Conservation (phyloP, 2,329 filamentous ascomycete species). For the Kalmusia sp. region DNA sequence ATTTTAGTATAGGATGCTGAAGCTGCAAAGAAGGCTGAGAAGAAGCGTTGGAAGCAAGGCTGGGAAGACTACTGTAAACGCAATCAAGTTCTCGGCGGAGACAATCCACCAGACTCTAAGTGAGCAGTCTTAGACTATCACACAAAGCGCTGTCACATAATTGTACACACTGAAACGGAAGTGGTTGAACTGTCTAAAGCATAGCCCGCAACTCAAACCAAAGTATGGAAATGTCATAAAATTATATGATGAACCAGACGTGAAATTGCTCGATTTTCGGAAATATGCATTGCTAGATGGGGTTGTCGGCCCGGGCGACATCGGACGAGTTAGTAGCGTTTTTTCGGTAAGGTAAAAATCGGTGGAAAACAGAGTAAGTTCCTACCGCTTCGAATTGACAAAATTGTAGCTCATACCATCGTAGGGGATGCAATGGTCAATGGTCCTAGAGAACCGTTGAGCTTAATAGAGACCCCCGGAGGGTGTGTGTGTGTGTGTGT, state of each 20-base stretch:
- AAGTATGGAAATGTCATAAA: slow-evolving; percentile 16
- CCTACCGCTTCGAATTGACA: not conserved
- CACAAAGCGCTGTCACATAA: slow-evolving; percentile 19
- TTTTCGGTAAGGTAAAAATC: slow-evolving; percentile 7
- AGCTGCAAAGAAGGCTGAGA: slow-evolving; percentile 6
- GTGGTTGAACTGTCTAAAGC: slow-evolving; percentile 9
- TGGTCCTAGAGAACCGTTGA: too few relatives aligned
- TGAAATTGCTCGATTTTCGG: slow-evolving; percentile 13
- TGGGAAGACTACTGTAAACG: slow-evolving; percentile 12
- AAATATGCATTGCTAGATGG: slow-evolving; percentile 17
- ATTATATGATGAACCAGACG: slow-evolving; percentile 16
- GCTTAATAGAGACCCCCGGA: too few relatives aligned
- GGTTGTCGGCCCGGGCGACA: not conserved
- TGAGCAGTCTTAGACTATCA: slow-evolving; percentile 10
- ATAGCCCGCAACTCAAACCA: slow-evolving; percentile 17
- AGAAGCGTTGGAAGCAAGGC: slow-evolving; percentile 7
- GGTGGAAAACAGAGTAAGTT: slow-evolving; percentile 18
- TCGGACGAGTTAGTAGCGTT: not conserved
- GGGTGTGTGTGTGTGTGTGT: too few relatives aligned
- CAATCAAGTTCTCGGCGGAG: slow-evolving; percentile 10
- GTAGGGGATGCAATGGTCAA: not conserved
- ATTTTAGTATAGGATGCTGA: not conserved
- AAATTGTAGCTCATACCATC: not conserved
- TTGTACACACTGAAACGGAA: slow-evolving; percentile 22
- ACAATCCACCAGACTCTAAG: not conserved